Evolutionary conservation across 495 filamentous ascomycete genomes (phyloP), one percentile per base, ranked within the genome.

Genomic region (Penicillium bovifimosum): DNA sequence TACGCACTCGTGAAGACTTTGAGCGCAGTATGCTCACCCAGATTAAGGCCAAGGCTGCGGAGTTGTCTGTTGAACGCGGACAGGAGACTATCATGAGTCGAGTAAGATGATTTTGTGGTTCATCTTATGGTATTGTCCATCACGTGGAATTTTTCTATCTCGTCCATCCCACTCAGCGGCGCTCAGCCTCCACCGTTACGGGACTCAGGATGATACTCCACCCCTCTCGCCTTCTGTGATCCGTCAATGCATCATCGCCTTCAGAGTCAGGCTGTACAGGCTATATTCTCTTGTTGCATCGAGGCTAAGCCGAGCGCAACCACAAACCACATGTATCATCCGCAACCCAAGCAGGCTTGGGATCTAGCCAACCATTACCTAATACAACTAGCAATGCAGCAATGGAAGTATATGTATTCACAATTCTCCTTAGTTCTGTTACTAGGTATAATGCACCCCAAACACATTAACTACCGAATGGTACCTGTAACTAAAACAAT

Each of bases 71-170:
- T 32, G 82, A 85, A 40, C 77, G 88, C 55, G 89, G 88, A 0
- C 65, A 76, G 34, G 91, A 96, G 72, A 96, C 91, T 11, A 86
- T 96, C 45, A 92, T 96, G 90, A 82, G 86, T 45, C 90, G 87
- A 71, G 77, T 96, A 26, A 90, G 88, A 70, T 95, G 63, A 78
- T 68, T n/a, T 9, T 3, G 33, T 27, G 17, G 16, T 26, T 26
- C 14, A 27, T 4, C 14, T 11, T 18, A 28, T 0, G 8, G 9
- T 27, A 10, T 29, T 31, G 7, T 10, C 27, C 7, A 28, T 24
- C 13, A 10, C 10, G 17, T 24, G 26, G 14, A 8, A 11, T 10
- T 4, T 3, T 27, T n/a, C n/a, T 14, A 4, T 17, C n/a, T 17
- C 13, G 24, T 29, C n/a, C 16, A 11, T 18, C n/a, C 26, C 5